Evolutionary conservation across 1,284 basidiomycete species (phyloP).

Genomic region (Fistulinella cinereoalba): DNA sequence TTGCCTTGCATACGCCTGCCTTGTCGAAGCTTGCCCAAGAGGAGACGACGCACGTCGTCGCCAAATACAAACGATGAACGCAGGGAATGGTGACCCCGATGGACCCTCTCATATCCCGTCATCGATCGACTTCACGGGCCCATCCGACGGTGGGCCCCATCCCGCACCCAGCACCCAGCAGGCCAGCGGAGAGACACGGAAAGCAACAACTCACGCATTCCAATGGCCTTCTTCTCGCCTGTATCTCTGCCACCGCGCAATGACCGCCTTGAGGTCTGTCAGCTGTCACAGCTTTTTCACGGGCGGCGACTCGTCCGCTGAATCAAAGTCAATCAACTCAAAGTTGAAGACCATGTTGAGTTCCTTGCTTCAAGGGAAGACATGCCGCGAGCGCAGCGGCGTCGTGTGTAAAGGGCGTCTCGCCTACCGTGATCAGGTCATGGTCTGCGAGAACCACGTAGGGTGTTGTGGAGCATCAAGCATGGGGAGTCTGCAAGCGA

Average conservation of each 20-base stretch:
- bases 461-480: too few species aligned
- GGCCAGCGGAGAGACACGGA: too few species aligned
- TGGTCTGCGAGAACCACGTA: constrained; percentile 38
- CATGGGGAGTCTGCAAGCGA: too few species aligned
- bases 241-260: constrained; percentile 60
- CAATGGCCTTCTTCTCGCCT: constrained; percentile 43
- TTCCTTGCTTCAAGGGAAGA: constrained; percentile 59
- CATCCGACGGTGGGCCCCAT: too few species aligned
- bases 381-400: constrained; percentile 54
- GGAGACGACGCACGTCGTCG: not conserved
- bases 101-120: constrained; percentile 15
- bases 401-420: constrained; percentile 58
- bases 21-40: constrained; percentile 1
- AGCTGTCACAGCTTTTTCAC: constrained; percentile 51
- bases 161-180: too few species aligned
- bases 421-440: constrained; percentile 66
- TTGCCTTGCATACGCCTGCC: constrained; percentile 24
- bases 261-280: constrained; percentile 52
- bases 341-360: constrained; percentile 71
- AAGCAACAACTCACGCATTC: constrained; percentile 49
- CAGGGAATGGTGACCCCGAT: not conserved
- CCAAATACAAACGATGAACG: not conserved
- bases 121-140: constrained; percentile 12
- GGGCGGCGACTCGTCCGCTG: constrained; percentile 40
- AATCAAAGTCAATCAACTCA: constrained; percentile 59